phyloP scores from a whole-genome alignment of 2,329 filamentous ascomycete genomes.

The Colletotrichum siamense region DNA sequence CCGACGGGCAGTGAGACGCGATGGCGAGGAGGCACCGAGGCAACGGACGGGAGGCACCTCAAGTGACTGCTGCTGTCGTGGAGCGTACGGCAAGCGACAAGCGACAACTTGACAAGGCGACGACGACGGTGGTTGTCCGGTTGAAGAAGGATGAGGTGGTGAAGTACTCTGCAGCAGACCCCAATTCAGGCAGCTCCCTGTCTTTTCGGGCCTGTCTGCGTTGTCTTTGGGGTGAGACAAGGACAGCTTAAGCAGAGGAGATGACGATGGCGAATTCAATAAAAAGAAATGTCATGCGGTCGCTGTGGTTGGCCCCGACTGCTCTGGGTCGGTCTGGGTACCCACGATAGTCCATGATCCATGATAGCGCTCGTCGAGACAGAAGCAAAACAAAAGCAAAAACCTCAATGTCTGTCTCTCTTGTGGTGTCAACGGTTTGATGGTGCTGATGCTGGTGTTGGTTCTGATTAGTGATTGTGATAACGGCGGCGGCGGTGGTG shows the following conservation, averaged over 20 bases:
- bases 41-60: background rate
- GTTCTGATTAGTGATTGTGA: background rate
- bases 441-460: background rate
- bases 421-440: background rate
- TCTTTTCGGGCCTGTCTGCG: background rate
- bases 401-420: background rate
- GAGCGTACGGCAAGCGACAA: background rate
- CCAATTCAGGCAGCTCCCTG: background rate
- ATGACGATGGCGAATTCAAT: conserved; percentile 7
- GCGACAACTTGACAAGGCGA: background rate
- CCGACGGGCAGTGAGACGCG: background rate
- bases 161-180: background rate
- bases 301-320: background rate
- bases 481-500: background rate
- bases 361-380: background rate
- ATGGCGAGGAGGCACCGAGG: background rate
- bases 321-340: background rate
- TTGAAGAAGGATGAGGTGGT: background rate
- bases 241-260: background rate
- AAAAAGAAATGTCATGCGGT: conserved; percentile 13
- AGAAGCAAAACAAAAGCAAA: background rate
- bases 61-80: background rate
- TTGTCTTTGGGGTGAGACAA: background rate
- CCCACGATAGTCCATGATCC: background rate
- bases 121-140: background rate